Evolutionary conservation across 2,329 filamentous ascomycete species (phyloP).

Genomic region (Arthrobotrys pseudoclavata): DNA sequence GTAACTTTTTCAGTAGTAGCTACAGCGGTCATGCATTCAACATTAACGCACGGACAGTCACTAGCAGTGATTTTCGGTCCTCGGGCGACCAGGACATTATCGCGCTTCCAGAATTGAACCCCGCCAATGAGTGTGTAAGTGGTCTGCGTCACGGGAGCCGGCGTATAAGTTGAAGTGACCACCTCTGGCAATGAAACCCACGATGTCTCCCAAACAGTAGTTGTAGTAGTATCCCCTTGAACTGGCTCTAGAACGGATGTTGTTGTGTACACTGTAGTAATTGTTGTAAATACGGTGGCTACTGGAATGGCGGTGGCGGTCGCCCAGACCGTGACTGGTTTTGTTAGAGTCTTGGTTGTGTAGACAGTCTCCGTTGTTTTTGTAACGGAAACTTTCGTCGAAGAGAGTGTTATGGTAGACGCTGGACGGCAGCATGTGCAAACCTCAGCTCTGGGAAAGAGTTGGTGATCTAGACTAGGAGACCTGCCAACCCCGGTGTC

Average conservation of each 20-base stretch:
- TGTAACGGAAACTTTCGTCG: slow-evolving; percentile 14
- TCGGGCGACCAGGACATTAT: slow-evolving; percentile 16
- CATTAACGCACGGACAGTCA: slow-evolving; percentile 31
- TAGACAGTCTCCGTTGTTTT: slow-evolving; percentile 36
- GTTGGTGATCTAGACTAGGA: slow-evolving; percentile 11
- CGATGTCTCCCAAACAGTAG: background rate
- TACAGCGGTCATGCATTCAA: slow-evolving; percentile 42
- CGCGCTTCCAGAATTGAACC: slow-evolving; percentile 31
- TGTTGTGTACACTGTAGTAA: slow-evolving; percentile 11
- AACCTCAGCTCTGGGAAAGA: slow-evolving; percentile 18
- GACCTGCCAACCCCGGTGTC: slow-evolving; percentile 13
- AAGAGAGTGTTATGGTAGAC: slow-evolving; percentile 15
- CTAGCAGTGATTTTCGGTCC: slow-evolving; percentile 21
- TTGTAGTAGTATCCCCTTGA: slow-evolving; percentile 16
- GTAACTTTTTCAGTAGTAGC: slow-evolving; percentile 38
- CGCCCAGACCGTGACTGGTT: slow-evolving; percentile 1
- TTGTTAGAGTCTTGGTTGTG: slow-evolving; percentile 25
- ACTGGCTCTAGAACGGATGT: background rate
- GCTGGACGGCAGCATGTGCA: slow-evolving; percentile 41
- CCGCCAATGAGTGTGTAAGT: slow-evolving; percentile 37
- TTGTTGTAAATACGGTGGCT: slow-evolving; percentile 16
- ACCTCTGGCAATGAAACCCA: background rate
- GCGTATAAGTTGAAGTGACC: slow-evolving; percentile 12
- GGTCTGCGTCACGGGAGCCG: slow-evolving; percentile 1
- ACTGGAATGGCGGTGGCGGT: slow-evolving; percentile 12